Conservation (phyloP, 2,329 filamentous ascomycete genomes). For the Pseudogymnoascus sp. region DNA sequence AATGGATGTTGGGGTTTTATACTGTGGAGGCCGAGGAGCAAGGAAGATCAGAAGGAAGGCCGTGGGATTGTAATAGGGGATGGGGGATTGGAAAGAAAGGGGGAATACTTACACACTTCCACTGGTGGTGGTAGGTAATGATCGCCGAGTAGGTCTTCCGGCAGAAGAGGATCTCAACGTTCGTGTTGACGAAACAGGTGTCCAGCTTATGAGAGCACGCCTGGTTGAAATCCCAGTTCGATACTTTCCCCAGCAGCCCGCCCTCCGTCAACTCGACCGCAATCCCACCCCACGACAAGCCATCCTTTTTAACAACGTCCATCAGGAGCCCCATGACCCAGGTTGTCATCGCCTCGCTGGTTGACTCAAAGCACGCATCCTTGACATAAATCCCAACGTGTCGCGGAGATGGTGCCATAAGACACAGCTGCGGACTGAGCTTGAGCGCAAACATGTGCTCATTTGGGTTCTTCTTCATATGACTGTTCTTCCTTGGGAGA, state of each 20-base stretch:
- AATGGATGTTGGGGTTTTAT: background rate
- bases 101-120: slow-evolving; percentile 5
- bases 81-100: background rate
- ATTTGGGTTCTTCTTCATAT: background rate
- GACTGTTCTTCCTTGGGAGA: background rate
- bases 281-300: background rate
- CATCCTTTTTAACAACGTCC: background rate
- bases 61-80: background rate
- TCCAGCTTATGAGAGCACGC: background rate
- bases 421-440: background rate
- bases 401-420: background rate
- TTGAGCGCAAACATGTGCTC: background rate
- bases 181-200: background rate
- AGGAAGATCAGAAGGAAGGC: background rate
- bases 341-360: background rate
- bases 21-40: background rate
- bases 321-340: background rate
- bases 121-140: background rate
- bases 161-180: background rate
- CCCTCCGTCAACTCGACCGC: background rate
- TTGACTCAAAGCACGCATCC: background rate
- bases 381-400: background rate
- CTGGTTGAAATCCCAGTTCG: background rate
- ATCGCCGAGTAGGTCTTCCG: background rate
- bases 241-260: background rate